Percentiles rank a stretch among this genome's conserved stretches.
Conservation (phyloP, 805 yeast species). For the Cyberlindnera euphorbiiphila region DNA sequence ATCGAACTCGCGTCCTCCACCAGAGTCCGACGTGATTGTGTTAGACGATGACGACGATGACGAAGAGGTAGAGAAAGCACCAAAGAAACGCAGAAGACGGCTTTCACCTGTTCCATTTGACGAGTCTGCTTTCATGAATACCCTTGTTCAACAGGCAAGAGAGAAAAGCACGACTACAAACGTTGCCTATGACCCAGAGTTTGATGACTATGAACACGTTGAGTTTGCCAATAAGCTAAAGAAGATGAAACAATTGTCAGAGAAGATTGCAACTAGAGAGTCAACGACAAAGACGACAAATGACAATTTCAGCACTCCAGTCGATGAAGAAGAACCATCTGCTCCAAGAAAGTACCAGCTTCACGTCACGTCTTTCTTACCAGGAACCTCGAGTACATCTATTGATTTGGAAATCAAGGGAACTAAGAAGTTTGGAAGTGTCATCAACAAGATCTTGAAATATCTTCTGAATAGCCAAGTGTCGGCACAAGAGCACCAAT, state of each 20-base stretch:
- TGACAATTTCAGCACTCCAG: neutral
- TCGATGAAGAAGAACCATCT: neutral
- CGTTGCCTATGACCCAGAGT: conserved; percentile 3
- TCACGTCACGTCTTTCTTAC: conserved; percentile 18
- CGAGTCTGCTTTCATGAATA: conserved; percentile 8
- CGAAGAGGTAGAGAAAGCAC: conserved; percentile 2
- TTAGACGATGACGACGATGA: conserved; percentile 4
- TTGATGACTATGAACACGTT: conserved; percentile 10
- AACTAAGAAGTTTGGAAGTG: conserved; percentile 15
- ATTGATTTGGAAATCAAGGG: conserved; percentile 20
- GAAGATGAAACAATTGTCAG: neutral
- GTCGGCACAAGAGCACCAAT: neutral
- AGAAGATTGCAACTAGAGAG: conserved; percentile 1
- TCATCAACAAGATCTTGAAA: conserved; percentile 14
- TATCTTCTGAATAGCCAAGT: conserved; percentile 7
- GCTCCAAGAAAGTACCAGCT: conserved; percentile 12
- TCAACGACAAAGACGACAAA: conserved; percentile 1
- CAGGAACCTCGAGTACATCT: conserved; percentile 16
- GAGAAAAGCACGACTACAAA: neutral
- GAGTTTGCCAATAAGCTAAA: conserved; percentile 4
- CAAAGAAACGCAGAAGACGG: conserved; percentile 2
- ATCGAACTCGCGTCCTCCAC: neutral
- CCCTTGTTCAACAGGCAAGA: conserved; percentile 1
- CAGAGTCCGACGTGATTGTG: conserved; percentile 2
- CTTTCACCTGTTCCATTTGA: conserved; percentile 17